Conservation (phyloP, 306 rosid genomes). For the Pterocarpus macrocarpus region DNA sequence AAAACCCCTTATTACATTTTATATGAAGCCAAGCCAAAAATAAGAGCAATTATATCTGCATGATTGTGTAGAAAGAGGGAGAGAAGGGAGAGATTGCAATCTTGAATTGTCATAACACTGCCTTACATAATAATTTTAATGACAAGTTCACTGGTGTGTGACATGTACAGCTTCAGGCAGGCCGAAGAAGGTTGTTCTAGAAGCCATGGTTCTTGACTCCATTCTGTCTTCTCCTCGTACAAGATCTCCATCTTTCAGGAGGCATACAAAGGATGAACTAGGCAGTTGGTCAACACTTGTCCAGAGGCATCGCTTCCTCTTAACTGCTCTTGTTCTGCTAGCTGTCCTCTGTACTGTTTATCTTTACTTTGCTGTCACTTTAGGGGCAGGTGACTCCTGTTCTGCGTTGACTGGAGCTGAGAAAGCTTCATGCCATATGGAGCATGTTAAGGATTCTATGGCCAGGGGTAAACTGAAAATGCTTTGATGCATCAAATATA, state of each 20-base stretch:
- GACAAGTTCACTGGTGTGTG: constrained; percentile 29
- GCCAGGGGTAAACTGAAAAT: constrained; percentile 82
- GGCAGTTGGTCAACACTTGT: constrained; percentile 81
- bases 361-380: constrained; percentile 88
- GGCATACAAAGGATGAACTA: constrained; percentile 69
- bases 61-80: constrained; percentile 29
- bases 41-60: not conserved
- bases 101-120: constrained; percentile 28
- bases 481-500: constrained; percentile 56
- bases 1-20: not conserved
- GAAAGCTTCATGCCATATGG: constrained; percentile 74
- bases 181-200: constrained; percentile 51
- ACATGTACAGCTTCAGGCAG: constrained; percentile 56
- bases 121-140: constrained; percentile 14
- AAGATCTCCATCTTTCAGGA: constrained; percentile 73
- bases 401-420: constrained; percentile 70
- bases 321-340: constrained; percentile 73
- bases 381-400: constrained; percentile 67
- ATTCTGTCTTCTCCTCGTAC: constrained; percentile 79
- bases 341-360: constrained; percentile 79
- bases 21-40: constrained; percentile 2
- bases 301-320: constrained; percentile 87
- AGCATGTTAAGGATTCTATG: constrained; percentile 68
- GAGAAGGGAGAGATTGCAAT: not conserved
- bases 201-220: constrained; percentile 81